Base-by-base conservation (phyloP, 768 basidiomycete genomes). In the Lactarius tabidus region DNA sequence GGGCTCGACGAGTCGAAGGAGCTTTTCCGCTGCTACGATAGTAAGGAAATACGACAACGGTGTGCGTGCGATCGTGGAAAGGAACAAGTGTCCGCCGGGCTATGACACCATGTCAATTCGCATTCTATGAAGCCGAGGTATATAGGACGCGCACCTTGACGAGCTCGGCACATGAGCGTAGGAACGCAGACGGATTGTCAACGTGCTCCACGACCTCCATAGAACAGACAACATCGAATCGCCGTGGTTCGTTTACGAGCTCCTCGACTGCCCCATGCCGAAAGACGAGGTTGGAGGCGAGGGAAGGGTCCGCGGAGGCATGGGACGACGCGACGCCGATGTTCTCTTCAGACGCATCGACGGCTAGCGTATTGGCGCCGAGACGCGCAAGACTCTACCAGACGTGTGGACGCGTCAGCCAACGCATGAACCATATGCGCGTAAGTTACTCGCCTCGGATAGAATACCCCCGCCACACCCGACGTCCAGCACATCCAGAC, bases 121-220 rank as follows among this genome's bases (percentile, higher is more conserved):
- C 26, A 5, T 17, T n/a, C 20, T 14, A 23, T 2, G 39, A 41
- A n/a, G n/a, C n/a, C n/a, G n/a, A n/a, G n/a, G 38, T 15, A 39
- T 10, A 39, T 51, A 56, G 12, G 28, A 9, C 10, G 55, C 83
- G 48, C 67, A 94, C 95, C 79, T 97, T 98, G 69, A 96, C 85
- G 35, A 98, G 82, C 64, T 88, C 81, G 0, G 90, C 90, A 69
- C 94, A 90, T 43, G 88, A 85, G 33, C 84, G 79, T 57, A 99
- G 81, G 75, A 99, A 99, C 8, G 82, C 81, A 7, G 85, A 80
- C 1, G 97, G 95, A 71, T 96, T 89, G 73, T 97, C 91, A 58
- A 99, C 97, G 72, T 99, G 97, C 77, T 99, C 97, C 35, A 99
- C 74, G 9, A 99, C 96, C 75, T 99, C 97, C 93, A 98, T 93